Base-by-base conservation (phyloP, 139 green algal species). In the Deuterostichococcus epilithicus region DNA sequence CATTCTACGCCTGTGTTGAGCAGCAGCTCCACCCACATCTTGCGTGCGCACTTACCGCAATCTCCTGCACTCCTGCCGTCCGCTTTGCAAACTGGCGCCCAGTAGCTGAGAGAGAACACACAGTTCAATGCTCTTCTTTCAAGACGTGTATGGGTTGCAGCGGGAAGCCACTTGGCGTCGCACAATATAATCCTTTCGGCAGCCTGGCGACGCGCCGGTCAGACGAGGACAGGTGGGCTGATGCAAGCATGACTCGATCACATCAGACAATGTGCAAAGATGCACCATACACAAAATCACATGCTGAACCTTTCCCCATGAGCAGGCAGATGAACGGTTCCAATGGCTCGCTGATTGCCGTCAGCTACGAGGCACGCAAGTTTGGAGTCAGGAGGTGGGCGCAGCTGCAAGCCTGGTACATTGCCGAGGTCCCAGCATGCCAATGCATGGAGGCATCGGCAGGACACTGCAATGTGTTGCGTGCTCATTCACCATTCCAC, bases 271-370 rank as follows among this genome's bases (percentile, higher is more conserved):
- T n/a, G n/a, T n/a, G n/a, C n/a, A n/a, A n/a, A n/a, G n/a, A n/a
- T n/a, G n/a, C n/a, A n/a, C n/a, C n/a, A n/a, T n/a, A n/a, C n/a
- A n/a, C n/a, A n/a, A n/a, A n/a, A n/a, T n/a, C n/a, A n/a, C n/a
- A n/a, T n/a, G n/a, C n/a, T n/a, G n/a, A n/a, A n/a, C n/a, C n/a
- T n/a, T n/a, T n/a, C n/a, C n/a, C n/a, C n/a, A n/a, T n/a, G n/a
- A 26, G 76, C 47, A 36, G 89, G 0, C n/a, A 87, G 0, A 80
- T 88, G 32, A 81, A 88, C 33, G 69, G 78, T 70, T 81, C 66
- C 77, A 94, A 92, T 38, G 88, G 91, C 63, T 85, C 77, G 18
- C 83, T 96, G 73, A 96, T 97, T 33, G 92, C 92, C 1, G 85
- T 94, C 0, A 85, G 78, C 33, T 96, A 94, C 72, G 86, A 86